Evolutionary conservation across 2,329 filamentous ascomycete species (phyloP).

Genomic region (Harringtonia lauricola): DNA sequence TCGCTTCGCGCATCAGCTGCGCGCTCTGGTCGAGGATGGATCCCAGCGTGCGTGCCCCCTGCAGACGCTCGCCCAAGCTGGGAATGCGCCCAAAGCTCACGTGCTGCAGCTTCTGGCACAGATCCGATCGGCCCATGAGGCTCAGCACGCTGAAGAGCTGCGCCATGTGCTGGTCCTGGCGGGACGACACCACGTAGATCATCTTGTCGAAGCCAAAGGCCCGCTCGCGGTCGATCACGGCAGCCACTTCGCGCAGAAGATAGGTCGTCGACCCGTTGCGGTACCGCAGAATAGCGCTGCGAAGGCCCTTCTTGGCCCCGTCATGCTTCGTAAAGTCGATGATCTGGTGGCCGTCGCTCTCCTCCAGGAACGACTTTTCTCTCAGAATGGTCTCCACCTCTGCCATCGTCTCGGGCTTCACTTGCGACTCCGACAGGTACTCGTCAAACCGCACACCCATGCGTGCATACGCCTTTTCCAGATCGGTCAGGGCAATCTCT

Average conservation of each 20-base stretch:
- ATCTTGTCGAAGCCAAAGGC: conserved; percentile 28
- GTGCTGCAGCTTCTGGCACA: conserved; percentile 22
- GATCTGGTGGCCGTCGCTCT: conserved; percentile 54
- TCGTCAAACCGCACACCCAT: conserved; percentile 52
- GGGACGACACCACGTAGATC: conserved; percentile 26
- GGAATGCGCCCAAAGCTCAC: conserved; percentile 28
- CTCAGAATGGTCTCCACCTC: conserved; percentile 47
- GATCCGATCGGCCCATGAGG: conserved; percentile 22
- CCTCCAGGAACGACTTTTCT: conserved; percentile 50
- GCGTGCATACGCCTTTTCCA: conserved; percentile 46
- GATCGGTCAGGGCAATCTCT: conserved; percentile 46
- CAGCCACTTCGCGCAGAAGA: conserved; percentile 58
- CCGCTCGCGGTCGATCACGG: conserved; percentile 50
- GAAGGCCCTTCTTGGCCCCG: conserved; percentile 46
- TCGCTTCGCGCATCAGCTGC: conserved; percentile 19
- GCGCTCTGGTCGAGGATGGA: conserved; percentile 21
- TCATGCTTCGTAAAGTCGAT: conserved; percentile 61
- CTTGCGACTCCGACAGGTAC: conserved; percentile 58
- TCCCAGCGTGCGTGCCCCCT: conserved; percentile 2
- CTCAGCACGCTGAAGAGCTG: conserved; percentile 22
- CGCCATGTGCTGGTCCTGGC: conserved; percentile 24
- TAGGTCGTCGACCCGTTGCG: conserved; percentile 55
- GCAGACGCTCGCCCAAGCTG: conserved; percentile 15
- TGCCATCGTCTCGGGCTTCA: conserved; percentile 36
- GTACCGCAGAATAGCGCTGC: conserved; percentile 54